Evolutionary conservation across 2,329 filamentous ascomycete species (phyloP).

Genomic region (Fusarium duplospermum): DNA sequence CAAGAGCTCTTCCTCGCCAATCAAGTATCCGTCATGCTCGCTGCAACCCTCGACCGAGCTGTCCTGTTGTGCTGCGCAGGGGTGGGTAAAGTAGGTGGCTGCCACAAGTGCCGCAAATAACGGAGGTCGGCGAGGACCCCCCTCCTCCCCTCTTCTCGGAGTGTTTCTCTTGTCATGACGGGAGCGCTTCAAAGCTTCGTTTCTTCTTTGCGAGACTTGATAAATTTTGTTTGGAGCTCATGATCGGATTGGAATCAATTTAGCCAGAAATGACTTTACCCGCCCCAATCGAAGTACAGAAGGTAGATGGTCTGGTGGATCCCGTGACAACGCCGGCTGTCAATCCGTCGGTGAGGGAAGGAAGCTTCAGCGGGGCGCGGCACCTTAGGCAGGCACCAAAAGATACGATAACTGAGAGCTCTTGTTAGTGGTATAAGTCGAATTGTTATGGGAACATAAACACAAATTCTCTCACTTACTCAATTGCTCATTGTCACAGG

Average conservation of each 20-base stretch:
- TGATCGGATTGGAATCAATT: conserved; percentile 5
- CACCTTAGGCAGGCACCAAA: conserved; percentile 1
- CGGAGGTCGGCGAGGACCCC: conserved; percentile 25
- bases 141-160: not conserved
- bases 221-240: not conserved
- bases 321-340: conserved; percentile 5
- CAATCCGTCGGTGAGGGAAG: conserved; percentile 26
- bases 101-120: conserved; percentile 21
- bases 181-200: conserved; percentile 27
- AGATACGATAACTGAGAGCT: conserved; percentile 9
- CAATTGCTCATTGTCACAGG: not conserved
- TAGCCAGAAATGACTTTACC: conserved; percentile 27
- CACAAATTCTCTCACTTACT: not conserved
- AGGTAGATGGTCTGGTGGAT: conserved; percentile 1
- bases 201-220: not conserved
- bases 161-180: conserved; percentile 31
- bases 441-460: not conserved
- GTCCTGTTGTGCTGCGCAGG: not conserved
- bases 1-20: conserved; percentile 32
- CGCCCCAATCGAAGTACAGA: conserved; percentile 20
- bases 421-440: not conserved
- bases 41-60: conserved; percentile 6
- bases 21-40: conserved; percentile 23
- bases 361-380: conserved; percentile 2
- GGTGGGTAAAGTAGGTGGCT: not conserved